Conservation (phyloP, 768 basidiomycete species). For the Pleurotus platypus region DNA sequence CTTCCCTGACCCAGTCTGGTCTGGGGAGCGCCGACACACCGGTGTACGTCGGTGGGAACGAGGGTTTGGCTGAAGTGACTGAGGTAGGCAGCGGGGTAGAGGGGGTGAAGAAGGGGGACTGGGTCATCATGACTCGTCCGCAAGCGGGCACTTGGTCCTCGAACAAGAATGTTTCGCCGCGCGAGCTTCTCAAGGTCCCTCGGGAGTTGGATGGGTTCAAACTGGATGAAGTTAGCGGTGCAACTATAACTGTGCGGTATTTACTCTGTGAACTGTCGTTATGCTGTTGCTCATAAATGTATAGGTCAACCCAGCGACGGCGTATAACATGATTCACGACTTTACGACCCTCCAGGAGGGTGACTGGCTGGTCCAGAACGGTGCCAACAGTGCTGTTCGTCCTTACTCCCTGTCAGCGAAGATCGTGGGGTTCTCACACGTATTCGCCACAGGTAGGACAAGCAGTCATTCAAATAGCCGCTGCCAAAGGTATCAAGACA, state of each 20-base stretch:
- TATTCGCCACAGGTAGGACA: conserved; percentile 60
- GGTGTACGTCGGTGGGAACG: conserved; percentile 70
- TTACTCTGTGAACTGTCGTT: neutral
- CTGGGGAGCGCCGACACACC: conserved; percentile 28
- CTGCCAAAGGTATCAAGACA: conserved; percentile 63
- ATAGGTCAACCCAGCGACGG: conserved; percentile 81
- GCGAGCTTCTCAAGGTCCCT: conserved; percentile 63
- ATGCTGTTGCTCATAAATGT: neutral
- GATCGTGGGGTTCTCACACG: conserved; percentile 6
- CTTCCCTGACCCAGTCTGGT: conserved; percentile 29
- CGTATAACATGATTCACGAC: conserved; percentile 76
- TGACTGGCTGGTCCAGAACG: conserved; percentile 85
- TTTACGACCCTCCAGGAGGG: conserved; percentile 62
- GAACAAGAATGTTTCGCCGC: conserved; percentile 44
- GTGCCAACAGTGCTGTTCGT: conserved; percentile 78
- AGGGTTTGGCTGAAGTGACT: conserved; percentile 67
- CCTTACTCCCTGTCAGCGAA: neutral
- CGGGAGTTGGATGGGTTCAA: conserved; percentile 19
- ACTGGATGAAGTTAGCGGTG: conserved; percentile 62
- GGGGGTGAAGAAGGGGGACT: conserved; percentile 52
- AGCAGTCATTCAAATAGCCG: conserved; percentile 85
- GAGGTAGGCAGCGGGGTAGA: conserved; percentile 55
- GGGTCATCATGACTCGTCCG: conserved; percentile 67
- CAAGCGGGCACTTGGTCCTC: conserved; percentile 80
- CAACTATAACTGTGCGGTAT: conserved; percentile 63